phyloP scores from a whole-genome alignment of 2,329 filamentous ascomycete species.

The Trichoderma koningii region DNA sequence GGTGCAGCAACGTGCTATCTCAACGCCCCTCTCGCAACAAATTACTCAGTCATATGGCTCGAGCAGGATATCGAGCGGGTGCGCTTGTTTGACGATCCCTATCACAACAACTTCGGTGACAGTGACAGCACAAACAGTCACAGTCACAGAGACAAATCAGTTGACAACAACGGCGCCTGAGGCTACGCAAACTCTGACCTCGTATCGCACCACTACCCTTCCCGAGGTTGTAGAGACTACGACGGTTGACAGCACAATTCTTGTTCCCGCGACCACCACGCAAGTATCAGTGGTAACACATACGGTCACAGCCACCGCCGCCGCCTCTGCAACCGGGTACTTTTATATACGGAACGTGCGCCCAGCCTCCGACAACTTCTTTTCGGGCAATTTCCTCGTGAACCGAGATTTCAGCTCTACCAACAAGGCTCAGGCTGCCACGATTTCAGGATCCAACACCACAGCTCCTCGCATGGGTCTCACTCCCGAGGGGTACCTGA shows the following conservation, averaged over 20 bases:
- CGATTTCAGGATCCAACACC: conserved; percentile 5
- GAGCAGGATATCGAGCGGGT: conserved; percentile 9
- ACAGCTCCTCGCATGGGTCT: conserved; percentile 14
- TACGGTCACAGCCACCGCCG: background rate
- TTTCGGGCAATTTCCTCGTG: background rate
- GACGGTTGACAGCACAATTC: conserved; percentile 5
- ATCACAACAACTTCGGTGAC: background rate
- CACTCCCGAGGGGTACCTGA: conserved; percentile 6
- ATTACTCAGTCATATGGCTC: background rate
- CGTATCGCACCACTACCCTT: conserved; percentile 7
- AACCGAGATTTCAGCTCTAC: conserved; percentile 4
- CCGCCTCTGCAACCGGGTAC: background rate
- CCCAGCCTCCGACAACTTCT: conserved; percentile 1
- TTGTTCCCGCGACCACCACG: background rate
- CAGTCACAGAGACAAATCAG: background rate
- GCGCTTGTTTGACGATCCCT: conserved; percentile 10
- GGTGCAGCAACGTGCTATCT: conserved; percentile 2
- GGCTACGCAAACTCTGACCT: background rate
- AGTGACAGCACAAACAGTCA: background rate
- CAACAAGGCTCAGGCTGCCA: background rate
- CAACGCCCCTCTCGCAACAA: conserved; percentile 6
- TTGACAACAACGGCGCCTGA: background rate
- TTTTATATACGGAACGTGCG: conserved; percentile 8
- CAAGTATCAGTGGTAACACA: conserved; percentile 4
- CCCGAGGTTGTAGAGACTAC: background rate